Percentiles rank a stretch among this genome's conserved stretches.
Evolutionary conservation across 441 rosid species (phyloP).

Genomic region (Macaranga tanarius): DNA sequence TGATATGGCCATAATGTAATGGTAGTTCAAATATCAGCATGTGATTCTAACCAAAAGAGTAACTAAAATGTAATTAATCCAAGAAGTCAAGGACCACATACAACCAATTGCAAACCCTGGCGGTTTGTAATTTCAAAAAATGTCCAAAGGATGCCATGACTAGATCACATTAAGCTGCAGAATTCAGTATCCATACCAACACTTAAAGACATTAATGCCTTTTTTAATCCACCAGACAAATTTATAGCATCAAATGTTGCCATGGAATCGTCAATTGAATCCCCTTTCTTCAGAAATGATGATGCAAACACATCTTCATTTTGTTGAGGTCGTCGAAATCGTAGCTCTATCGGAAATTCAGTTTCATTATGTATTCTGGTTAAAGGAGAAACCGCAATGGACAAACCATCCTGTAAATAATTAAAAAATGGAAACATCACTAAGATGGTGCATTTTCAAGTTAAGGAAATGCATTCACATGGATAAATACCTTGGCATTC

Average conservation of each 20-base stretch:
- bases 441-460: conserved; percentile 5
- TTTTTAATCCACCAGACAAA: conserved; percentile 76
- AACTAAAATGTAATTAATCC: not conserved
- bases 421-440: conserved; percentile 10
- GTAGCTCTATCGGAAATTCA: conserved; percentile 71
- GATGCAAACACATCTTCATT: conserved; percentile 57
- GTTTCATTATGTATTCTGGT: conserved; percentile 87
- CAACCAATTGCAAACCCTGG: not conserved
- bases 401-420: conserved; percentile 74
- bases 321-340: conserved; percentile 71
- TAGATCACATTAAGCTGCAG: conserved; percentile 14
- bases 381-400: conserved; percentile 83
- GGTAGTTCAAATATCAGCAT: not conserved
- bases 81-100: conserved; percentile 6
- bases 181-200: conserved; percentile 60
- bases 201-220: conserved; percentile 81
- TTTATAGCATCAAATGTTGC: conserved; percentile 77
- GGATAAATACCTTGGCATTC: conserved; percentile 61
- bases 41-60: not conserved
- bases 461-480: conserved; percentile 19
- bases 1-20: not conserved
- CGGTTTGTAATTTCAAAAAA: not conserved
- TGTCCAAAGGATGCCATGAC: not conserved
- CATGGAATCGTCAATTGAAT: conserved; percentile 81
- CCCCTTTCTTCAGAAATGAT: conserved; percentile 71